Conservation (phyloP, 1,284 basidiomycete genomes). For the Rhizoctonia solani region DNA sequence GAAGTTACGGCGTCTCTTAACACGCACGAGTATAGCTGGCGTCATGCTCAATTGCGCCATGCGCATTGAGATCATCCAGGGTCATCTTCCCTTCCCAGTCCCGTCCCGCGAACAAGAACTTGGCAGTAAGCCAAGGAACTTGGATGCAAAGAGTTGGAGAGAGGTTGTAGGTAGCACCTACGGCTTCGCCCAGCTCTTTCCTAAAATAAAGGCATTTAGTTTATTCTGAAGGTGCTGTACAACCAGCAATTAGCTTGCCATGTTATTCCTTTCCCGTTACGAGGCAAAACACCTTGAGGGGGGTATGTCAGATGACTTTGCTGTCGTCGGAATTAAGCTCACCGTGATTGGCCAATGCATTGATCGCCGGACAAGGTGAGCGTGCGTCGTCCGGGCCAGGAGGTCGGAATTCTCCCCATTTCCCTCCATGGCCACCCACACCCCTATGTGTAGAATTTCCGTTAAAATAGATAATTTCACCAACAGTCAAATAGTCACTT, state of each 20-base stretch:
- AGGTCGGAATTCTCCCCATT: conserved; percentile 31
- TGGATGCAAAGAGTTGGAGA: conserved; percentile 36
- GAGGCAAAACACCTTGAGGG: conserved; percentile 31
- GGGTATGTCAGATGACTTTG: not conserved
- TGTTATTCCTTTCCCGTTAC: conserved; percentile 32
- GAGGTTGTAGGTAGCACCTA: conserved; percentile 35
- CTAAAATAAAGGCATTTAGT: not conserved
- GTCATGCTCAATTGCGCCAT: conserved; percentile 36
- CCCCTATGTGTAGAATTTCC: conserved; percentile 18
- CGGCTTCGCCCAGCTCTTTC: conserved; percentile 32
- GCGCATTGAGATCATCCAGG: conserved; percentile 34
- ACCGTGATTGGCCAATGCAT: conserved; percentile 37
- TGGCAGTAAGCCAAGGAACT: conserved; percentile 32
- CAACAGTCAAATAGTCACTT: not conserved
- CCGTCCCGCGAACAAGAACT: conserved; percentile 30
- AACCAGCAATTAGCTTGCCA: not conserved
- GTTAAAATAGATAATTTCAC: not conserved
- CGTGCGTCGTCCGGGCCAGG: conserved; percentile 25
- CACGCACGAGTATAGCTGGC: conserved; percentile 32
- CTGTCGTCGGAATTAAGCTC: not conserved
- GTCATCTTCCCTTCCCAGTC: conserved; percentile 27
- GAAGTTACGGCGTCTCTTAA: not conserved
- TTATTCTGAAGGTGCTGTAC: not conserved
- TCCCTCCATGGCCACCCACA: conserved; percentile 17
- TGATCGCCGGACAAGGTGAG: conserved; percentile 35